Conservation (phyloP, 305 asterid genomes). For the Fraxinus sp. region DNA sequence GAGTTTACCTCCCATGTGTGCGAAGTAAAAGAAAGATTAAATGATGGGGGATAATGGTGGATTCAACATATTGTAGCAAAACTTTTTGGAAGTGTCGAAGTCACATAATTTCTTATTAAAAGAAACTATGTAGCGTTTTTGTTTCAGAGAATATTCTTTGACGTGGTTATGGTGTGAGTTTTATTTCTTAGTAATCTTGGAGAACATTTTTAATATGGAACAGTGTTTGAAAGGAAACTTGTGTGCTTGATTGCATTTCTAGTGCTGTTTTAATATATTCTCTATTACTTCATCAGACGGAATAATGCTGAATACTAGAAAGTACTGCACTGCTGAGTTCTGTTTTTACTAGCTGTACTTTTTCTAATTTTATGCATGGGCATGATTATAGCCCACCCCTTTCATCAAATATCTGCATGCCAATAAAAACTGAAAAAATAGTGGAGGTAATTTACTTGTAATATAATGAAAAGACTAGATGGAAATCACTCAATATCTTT, state of each 20-base stretch:
- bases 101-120: background rate
- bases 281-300: background rate
- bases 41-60: background rate
- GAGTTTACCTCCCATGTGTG: background rate
- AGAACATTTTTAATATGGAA: background rate
- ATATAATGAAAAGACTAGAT: background rate
- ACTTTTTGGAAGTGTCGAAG: background rate
- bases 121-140: background rate
- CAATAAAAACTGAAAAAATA: conserved; percentile 4
- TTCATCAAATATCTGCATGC: background rate
- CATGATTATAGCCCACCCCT: background rate
- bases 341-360: background rate
- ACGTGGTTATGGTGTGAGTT: background rate
- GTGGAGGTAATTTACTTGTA: conserved; percentile 4
- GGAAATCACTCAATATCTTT: background rate
- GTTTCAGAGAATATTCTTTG: background rate
- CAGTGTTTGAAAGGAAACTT: background rate
- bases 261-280: background rate
- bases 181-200: background rate
- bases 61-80: background rate
- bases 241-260: background rate
- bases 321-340: background rate
- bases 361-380: conserved; percentile 1
- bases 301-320: conserved; percentile 1
- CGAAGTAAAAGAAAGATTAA: background rate